Evolutionary conservation across 345 rosid species (phyloP).

Genomic region (Linum usitatissimum): DNA sequence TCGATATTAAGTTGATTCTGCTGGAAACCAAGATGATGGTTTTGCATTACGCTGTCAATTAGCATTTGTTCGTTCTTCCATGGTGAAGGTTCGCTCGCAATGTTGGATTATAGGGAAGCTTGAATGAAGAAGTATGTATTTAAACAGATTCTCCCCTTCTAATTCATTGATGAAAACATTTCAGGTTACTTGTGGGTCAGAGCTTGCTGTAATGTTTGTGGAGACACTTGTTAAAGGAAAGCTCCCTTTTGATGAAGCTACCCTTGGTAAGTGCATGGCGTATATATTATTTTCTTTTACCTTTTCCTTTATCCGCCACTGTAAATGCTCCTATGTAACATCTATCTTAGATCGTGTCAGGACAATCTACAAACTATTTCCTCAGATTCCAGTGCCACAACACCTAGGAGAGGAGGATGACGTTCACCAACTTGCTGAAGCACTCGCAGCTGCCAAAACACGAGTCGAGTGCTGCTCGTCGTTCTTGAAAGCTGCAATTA

Average conservation of each 20-base stretch:
- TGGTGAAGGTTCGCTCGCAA: not conserved
- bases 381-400: constrained; percentile 64
- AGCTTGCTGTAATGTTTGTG: constrained; percentile 65
- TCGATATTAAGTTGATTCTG: not conserved
- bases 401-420: constrained; percentile 63
- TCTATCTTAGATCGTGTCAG: constrained; percentile 58
- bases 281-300: not conserved
- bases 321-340: constrained; percentile 8
- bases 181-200: constrained; percentile 89
- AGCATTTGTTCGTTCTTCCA: not conserved
- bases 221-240: constrained; percentile 71
- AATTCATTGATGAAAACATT: constrained; percentile 2
- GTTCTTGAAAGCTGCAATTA: constrained; percentile 79
- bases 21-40: no score
- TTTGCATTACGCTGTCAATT: not conserved
- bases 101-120: not conserved
- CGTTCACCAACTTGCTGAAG: constrained; percentile 63
- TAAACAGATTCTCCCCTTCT: not conserved
- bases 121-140: not conserved
- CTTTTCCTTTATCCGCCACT: not conserved
- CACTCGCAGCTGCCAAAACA: constrained; percentile 77
- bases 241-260: constrained; percentile 47
- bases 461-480: constrained; percentile 75
- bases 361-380: constrained; percentile 68
- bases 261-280: constrained; percentile 53